Evolutionary conservation across 768 basidiomycete genomes (phyloP).

Genomic region (Trametes meyenii): DNA sequence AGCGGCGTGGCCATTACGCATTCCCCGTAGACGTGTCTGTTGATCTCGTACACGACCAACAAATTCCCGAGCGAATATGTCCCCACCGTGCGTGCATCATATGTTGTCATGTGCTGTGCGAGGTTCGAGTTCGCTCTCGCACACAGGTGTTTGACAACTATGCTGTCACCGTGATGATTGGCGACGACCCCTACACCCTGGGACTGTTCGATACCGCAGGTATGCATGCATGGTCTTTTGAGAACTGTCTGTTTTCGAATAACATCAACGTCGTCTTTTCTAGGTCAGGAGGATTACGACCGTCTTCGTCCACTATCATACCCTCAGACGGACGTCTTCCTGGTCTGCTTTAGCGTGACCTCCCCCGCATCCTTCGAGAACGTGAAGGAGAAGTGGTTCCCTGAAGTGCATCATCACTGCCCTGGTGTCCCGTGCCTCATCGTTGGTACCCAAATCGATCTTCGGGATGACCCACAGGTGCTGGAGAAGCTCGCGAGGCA

Average conservation of each 20-base stretch:
- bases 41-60: slow-evolving; percentile 98
- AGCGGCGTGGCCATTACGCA: slow-evolving; percentile 7
- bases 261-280: slow-evolving; percentile 6
- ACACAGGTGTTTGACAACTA: slow-evolving; percentile 94
- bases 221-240: slow-evolving; percentile 42
- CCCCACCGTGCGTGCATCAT: slow-evolving; percentile 74
- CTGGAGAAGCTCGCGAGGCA: slow-evolving; percentile 94
- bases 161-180: slow-evolving; percentile 99
- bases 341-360: slow-evolving; percentile 99
- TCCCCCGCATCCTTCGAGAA: slow-evolving; percentile 99
- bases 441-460: slow-evolving; percentile 97
- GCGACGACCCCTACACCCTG: slow-evolving; percentile 98
- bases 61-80: slow-evolving; percentile 99
- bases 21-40: slow-evolving; percentile 76
- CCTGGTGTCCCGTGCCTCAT: slow-evolving; percentile 99
- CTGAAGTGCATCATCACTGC: slow-evolving; percentile 99
- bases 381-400: slow-evolving; percentile 99
- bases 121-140: neutral
- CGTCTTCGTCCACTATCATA: slow-evolving; percentile 98
- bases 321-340: slow-evolving; percentile 99
- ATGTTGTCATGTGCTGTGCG: slow-evolving; percentile 16
- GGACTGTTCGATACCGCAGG: slow-evolving; percentile 99
- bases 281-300: slow-evolving; percentile 99
- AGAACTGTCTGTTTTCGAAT: slow-evolving; percentile 9
- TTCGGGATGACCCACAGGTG: slow-evolving; percentile 91